Evolutionary conservation across 2,329 filamentous ascomycete species (phyloP).

Genomic region (Monosporascus sp.): DNA sequence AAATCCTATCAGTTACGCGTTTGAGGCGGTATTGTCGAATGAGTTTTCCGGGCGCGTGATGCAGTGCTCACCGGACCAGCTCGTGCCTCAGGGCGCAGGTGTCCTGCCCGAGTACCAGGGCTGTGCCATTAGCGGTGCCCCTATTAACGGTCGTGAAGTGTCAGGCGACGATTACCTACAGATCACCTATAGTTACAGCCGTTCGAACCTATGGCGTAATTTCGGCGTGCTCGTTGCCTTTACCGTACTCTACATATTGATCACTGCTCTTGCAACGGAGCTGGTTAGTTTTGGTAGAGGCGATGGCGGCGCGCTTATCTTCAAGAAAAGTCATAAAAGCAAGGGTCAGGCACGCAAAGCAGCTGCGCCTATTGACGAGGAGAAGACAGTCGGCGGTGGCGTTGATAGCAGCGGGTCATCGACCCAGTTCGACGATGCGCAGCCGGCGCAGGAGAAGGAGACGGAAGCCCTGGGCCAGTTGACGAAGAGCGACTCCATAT

Average conservation of each 20-base stretch:
- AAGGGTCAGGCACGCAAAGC: constrained; percentile 46
- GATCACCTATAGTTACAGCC: constrained; percentile 47
- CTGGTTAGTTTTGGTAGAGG: constrained; percentile 54
- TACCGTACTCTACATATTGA: constrained; percentile 64
- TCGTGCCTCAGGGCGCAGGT: constrained; percentile 40
- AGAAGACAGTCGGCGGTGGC: constrained; percentile 40
- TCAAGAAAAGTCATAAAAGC: constrained; percentile 62
- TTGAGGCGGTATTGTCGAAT: constrained; percentile 54
- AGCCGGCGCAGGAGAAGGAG: constrained; percentile 14
- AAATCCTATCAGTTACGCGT: constrained; percentile 61
- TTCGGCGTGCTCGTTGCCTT: constrained; percentile 76
- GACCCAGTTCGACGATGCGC: constrained; percentile 9
- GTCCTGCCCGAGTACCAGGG: constrained; percentile 41
- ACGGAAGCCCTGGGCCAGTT: constrained; percentile 38
- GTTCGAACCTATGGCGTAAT: constrained; percentile 65
- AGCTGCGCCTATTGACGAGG: constrained; percentile 46
- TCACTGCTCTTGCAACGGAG: constrained; percentile 69
- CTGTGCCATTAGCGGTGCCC: constrained; percentile 50
- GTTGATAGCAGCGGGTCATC: constrained; percentile 21
- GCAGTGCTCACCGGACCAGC: constrained; percentile 37
- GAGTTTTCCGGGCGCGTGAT: constrained; percentile 51
- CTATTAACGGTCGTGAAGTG: constrained; percentile 42
- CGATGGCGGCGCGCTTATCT: constrained; percentile 65
- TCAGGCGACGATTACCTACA: constrained; percentile 51
- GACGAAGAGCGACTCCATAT: constrained; percentile 56